Conservation (phyloP, 225 moss, liverwort and hornwort genomes). For the Pseudisothecium myosuroides region DNA sequence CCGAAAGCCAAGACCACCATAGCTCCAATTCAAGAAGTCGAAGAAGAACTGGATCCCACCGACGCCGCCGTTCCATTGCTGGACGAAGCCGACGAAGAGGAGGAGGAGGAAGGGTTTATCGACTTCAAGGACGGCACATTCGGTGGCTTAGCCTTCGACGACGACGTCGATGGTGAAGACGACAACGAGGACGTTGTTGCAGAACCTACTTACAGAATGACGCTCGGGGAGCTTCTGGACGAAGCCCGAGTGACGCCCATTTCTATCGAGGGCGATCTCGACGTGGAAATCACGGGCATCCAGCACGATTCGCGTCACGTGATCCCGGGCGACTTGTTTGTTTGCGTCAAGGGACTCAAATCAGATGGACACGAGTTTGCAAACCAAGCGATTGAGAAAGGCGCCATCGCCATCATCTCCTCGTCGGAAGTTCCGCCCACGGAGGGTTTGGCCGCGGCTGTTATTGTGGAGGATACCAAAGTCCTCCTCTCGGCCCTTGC, state of each 20-base stretch:
- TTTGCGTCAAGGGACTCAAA: slow-evolving; percentile 61
- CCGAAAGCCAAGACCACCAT: neutral
- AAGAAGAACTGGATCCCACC: neutral
- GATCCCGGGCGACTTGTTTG: slow-evolving; percentile 77
- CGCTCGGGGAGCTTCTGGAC: slow-evolving; percentile 79
- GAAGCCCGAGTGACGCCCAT: slow-evolving; percentile 80
- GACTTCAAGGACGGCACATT: slow-evolving; percentile 32
- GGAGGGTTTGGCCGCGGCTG: slow-evolving; percentile 59
- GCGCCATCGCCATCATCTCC: slow-evolving; percentile 69
- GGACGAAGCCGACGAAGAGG: slow-evolving; percentile 43
- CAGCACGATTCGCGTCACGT: slow-evolving; percentile 81
- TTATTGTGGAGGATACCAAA: slow-evolving; percentile 73
- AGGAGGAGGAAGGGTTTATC: slow-evolving; percentile 16
- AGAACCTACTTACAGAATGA: slow-evolving; percentile 60
- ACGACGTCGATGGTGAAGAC: slow-evolving; percentile 14
- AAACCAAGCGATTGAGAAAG: slow-evolving; percentile 73
- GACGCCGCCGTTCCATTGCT: slow-evolving; percentile 25
- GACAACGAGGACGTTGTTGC: slow-evolving; percentile 35
- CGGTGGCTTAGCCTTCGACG: slow-evolving; percentile 40
- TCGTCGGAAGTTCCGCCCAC: slow-evolving; percentile 35
- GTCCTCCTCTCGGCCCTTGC: slow-evolving; percentile 72
- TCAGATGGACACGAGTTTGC: slow-evolving; percentile 65
- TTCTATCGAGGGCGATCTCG: slow-evolving; percentile 77
- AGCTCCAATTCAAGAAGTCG: neutral
- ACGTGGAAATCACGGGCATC: slow-evolving; percentile 74